Conservation (phyloP, 2,329 filamentous ascomycete species). For the Claviceps capensis region DNA sequence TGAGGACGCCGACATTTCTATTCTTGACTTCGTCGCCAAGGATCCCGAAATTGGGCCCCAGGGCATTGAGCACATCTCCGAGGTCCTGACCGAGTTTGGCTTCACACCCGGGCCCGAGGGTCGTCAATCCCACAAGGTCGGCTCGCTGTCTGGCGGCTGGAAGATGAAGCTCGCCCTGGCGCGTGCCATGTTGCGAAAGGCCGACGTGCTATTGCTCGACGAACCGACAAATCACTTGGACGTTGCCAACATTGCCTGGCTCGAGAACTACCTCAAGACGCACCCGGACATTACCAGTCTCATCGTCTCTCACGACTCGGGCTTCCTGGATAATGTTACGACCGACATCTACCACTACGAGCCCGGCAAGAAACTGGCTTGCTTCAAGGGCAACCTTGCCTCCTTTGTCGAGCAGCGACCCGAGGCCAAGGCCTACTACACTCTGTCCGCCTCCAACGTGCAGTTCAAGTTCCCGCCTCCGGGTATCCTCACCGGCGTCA, state of each 20-base stretch:
- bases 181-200: conserved; percentile 88
- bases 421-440: conserved; percentile 97
- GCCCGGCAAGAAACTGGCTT: conserved; percentile 79
- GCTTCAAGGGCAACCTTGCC: conserved; percentile 70
- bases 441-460: conserved; percentile 71
- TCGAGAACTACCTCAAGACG: conserved; percentile 88
- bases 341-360: conserved; percentile 99
- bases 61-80: conserved; percentile 66
- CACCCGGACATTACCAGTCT: conserved; percentile 93
- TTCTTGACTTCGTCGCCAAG: conserved; percentile 82
- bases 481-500: conserved; percentile 87
- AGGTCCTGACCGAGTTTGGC: conserved; percentile 80
- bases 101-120: conserved; percentile 85
- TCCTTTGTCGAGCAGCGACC: conserved; percentile 81
- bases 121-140: conserved; percentile 77
- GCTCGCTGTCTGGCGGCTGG: conserved; percentile 94
- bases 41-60: conserved; percentile 74
- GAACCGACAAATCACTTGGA: conserved; percentile 99
- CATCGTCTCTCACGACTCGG: conserved; percentile 97
- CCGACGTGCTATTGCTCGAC: conserved; percentile 92
- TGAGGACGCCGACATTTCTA: conserved; percentile 91
- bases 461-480: conserved; percentile 98
- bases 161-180: conserved; percentile 99
- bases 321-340: conserved; percentile 92
- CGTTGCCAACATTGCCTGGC: conserved; percentile 89